Evolutionary conservation across 2,329 filamentous ascomycete species (phyloP), one percentile per base, ranked within the genome.

Genomic region (Curvularia hawaiiensis): DNA sequence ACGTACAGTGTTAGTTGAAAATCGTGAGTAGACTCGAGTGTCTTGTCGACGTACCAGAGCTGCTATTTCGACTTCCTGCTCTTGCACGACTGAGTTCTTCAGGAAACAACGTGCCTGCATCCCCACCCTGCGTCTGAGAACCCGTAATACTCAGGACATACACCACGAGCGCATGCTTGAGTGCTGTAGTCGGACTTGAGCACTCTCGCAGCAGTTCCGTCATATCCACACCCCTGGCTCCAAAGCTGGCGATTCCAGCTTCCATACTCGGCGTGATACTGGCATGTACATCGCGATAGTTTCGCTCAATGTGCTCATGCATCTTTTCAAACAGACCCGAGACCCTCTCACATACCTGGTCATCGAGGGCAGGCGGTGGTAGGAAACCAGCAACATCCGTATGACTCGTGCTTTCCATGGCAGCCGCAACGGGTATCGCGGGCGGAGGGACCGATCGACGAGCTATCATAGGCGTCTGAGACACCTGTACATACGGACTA

Each of bases 261-360:
- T 71, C 65, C 69, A 75, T 73, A 38, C 65, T 73, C 2, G 71
- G 67, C 16, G 72, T 75, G 11, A 75, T 70, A 35, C 63, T 69
- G 16, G 71, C 72, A 48, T 75, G 68, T 4, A 73, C 69, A 44
- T 75, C 71, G 46, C 74, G 69, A 52, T 76, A 76, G 50, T 68
- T 74, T 7, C 51, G 67, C 16, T 74, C 69, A 39, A 75, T 57
- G 50, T 74, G 72, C 8, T 54, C 52, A 18, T 73, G 69, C 16
- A 74, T 61, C 41, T 67, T 59, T 22, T 50, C 61, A 50, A 75
- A 74, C 24, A 76, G 49, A 9, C 38, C 56, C 1, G 65, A 51
- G 1, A 72, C 60, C n/a, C 57, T 62, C 14, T 54, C 62, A 24
- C 60, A 58, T 7, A 75, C 59, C 10, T 65, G 62, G 5, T 46